Base-by-base conservation (phyloP, 192 early-diverging fungal species). In the Haplosporangium gracile region DNA sequence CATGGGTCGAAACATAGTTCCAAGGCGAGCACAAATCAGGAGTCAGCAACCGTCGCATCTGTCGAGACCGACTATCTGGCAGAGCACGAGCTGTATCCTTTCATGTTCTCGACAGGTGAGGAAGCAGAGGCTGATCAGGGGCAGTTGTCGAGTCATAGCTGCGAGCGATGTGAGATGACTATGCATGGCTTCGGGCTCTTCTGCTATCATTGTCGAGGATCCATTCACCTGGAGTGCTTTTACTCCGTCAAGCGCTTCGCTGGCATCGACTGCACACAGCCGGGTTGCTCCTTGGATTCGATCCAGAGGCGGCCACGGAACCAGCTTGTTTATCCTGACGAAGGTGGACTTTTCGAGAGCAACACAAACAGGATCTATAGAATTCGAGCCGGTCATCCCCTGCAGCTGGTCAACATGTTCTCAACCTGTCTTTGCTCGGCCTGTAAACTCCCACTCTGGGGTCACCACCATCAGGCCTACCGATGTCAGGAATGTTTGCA, bases 401-500 rank as follows among this genome's bases (percentile, higher is more conserved):
- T 93, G 70, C 89, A 89, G 22, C 82, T 92, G 8, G 88, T 91
- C 10, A 93, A 93, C 45, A 40, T 91, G 20, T 93, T 90, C 60
- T 91, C 92, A 22, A 80, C 92, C 13, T 82, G 89, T 43, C 85
- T 93, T 0, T 93, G 92, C 73, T 75, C 81, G 4, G 83, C 84
- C 43, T 93, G 92, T 68, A 82, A 80, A 15, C 40, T 86, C 32
- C 92, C 92, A 11, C 69, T 93, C 20, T 93, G 92, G 92, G 92
- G 92, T 20, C 76, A 91, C 29, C 89, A 85, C 24, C 77, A 91
- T 55, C 92, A 93, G 57, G 91, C 89, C 5, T 93, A 93, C 68
- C 82, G 90, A 13, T 93, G 92, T 76, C 83, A 76, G 40, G 79
- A 69, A 22, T 93, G 92, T 70, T 82, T 82, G 51, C 88, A 89